Base-by-base conservation (phyloP, 2,329 filamentous ascomycete genomes). In the Verruconis gallopava region DNA sequence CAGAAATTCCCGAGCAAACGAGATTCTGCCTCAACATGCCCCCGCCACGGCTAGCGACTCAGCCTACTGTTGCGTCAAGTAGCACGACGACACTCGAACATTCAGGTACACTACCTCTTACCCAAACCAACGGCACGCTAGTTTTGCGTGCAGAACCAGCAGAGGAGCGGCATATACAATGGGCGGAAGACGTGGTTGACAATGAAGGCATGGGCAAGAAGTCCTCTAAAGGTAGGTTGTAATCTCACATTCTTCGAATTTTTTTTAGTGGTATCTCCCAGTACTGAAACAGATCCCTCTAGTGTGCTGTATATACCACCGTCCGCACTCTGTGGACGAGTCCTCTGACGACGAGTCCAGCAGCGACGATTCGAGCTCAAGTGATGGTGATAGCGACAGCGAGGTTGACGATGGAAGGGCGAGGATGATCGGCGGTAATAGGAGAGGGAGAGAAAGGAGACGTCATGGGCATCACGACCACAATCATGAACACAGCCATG, bases 241-340 rank as follows among this genome's bases (percentile, higher is more conserved):
- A 37, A 18, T 12, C 34, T 37, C n/a, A 22, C n/a, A 22, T 14
- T 33, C 11, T 38, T 15, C 25, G 15, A 15, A 12, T 38, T 9
- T 21, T 21, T 15, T 36, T 9, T 38, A 19, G 11, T 35, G n/a
- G n/a, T 30, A 18, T 36, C 22, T 32, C 15, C 3, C 6, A 19
- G 25, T 9, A 25, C 5, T 4, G 37, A 44, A 15, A 41, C 6
- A 3, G 4, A 21, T n/a, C 13, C 21, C 21, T 37, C 5, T 39
- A 93, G 91, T 96, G n/a, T 98, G 91, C 72, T 98, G 91, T 61
- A 98, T 98, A 61, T 98, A 95, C 65, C 89, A 95, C 65, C 82
- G 82, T 46, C 79, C 85, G 4, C 82, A 81, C 50, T 75, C 85
- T 3, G 85, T 82, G 57, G 89, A 96, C 59, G 91, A 83, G 21